Percentiles rank a stretch among this genome's conserved stretches.
Evolutionary conservation across 129 eudicot species (phyloP).

Genomic region (Chrysanthemum seticuspe): DNA sequence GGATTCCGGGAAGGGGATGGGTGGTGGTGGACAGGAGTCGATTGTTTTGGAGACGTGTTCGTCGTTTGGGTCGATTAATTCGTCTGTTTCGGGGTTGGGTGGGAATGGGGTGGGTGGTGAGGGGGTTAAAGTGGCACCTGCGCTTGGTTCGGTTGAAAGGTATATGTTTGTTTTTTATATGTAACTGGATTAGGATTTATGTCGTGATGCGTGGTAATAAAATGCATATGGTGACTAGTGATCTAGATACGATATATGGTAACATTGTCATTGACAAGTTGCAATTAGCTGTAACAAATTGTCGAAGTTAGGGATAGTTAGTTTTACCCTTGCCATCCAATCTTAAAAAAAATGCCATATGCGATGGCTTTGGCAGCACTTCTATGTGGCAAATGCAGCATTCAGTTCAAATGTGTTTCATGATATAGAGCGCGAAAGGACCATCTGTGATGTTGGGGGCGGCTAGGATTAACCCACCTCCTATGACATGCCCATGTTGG

Average conservation of each 20-base stretch:
- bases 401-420: too few species aligned
- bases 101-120: conserved; percentile 34
- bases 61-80: conserved; percentile 73
- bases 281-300: neutral
- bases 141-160: conserved; percentile 56
- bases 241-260: neutral
- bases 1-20: conserved; percentile 37
- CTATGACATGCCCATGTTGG: too few species aligned
- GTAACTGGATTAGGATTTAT: neutral
- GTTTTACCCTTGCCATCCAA: neutral
- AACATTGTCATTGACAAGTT: too few species aligned
- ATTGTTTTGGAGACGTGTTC: conserved; percentile 77
- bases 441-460: too few species aligned
- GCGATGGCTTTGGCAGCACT: too few species aligned
- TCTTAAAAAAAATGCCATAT: neutral
- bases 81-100: conserved; percentile 53
- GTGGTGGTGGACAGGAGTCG: conserved; percentile 51
- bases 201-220: neutral
- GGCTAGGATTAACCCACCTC: too few species aligned
- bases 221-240: neutral
- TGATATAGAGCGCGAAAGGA: too few species aligned
- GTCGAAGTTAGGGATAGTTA: neutral
- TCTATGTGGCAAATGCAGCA: too few species aligned
- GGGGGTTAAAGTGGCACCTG: conserved; percentile 39
- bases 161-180: too few species aligned